Evolutionary conservation across 192 early-diverging fungal genomes (phyloP).

Genomic region (Lobulomyces angularis): DNA sequence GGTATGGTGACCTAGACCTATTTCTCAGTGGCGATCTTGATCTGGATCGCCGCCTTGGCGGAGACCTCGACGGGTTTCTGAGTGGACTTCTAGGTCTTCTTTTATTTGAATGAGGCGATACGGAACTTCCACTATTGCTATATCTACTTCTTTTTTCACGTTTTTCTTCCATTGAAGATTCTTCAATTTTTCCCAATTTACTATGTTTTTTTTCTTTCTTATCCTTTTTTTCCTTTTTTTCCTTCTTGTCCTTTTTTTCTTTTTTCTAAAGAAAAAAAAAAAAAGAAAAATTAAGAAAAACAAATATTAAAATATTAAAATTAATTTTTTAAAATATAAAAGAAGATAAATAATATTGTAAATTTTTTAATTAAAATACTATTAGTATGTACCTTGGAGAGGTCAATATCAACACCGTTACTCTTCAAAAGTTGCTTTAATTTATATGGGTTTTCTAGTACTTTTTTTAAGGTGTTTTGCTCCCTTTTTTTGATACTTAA

Average conservation of each 20-base stretch:
- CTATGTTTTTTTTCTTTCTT: constrained; percentile 30
- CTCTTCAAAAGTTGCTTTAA: constrained; percentile 40
- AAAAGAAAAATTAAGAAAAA: no score
- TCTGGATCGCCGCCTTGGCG: neutral
- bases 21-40: constrained; percentile 1
- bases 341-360: no score
- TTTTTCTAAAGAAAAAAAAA: constrained; percentile 30
- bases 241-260: constrained; percentile 35
- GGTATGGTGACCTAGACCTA: no score
- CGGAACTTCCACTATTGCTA: constrained; percentile 14
- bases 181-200: constrained; percentile 11
- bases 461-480: constrained; percentile 61
- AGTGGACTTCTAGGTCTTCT: neutral
- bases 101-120: neutral
- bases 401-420: constrained; percentile 18
- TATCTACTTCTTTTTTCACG: constrained; percentile 13
- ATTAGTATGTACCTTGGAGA: no score
- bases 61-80: neutral
- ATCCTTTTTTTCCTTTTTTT: constrained; percentile 32
- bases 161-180: constrained; percentile 13
- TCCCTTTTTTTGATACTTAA: constrained; percentile 78
- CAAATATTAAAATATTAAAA: no score
- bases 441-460: constrained; percentile 58
- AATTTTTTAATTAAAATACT: constrained; percentile 9
- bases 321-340: no score